Evolutionary conservation across 768 basidiomycete species (phyloP).

Genomic region (Stropharia rugosoannulata): DNA sequence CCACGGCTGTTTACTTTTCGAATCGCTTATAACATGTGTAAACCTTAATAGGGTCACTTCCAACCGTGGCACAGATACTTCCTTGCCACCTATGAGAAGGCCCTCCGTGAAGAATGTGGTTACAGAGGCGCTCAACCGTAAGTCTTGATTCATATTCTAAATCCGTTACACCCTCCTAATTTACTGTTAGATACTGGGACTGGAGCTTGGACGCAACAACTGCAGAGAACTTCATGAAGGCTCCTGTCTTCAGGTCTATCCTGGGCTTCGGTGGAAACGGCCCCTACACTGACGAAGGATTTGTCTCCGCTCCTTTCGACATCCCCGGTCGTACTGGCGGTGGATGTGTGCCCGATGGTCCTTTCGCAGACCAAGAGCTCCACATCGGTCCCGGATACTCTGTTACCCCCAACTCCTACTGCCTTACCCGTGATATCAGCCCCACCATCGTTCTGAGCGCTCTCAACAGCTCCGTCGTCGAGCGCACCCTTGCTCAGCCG

Average conservation of each 20-base stretch:
- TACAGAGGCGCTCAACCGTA: slow-evolving; percentile 24
- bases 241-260: slow-evolving; percentile 5
- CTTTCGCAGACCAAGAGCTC: slow-evolving; percentile 10
- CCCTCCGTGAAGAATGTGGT: slow-evolving; percentile 22
- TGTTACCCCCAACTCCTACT: background rate
- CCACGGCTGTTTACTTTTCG: too few species aligned
- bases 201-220: slow-evolving; percentile 15
- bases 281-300: slow-evolving; percentile 7
- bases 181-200: slow-evolving; percentile 12
- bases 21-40: background rate
- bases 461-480: background rate
- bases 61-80: slow-evolving; percentile 25
- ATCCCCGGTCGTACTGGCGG: slow-evolving; percentile 14
- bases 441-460: background rate
- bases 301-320: slow-evolving; percentile 1
- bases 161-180: background rate
- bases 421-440: slow-evolving; percentile 3
- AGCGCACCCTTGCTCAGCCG: background rate
- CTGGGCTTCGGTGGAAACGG: slow-evolving; percentile 15
- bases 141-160: background rate
- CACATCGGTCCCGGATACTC: slow-evolving; percentile 9
- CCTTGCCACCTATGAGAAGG: slow-evolving; percentile 19
- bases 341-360: slow-evolving; percentile 9
- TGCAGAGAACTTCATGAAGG: slow-evolving; percentile 3
- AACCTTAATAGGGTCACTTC: slow-evolving; percentile 20